phyloP scores from a whole-genome alignment of 345 rosid species.

The Hypericum perforatum region DNA sequence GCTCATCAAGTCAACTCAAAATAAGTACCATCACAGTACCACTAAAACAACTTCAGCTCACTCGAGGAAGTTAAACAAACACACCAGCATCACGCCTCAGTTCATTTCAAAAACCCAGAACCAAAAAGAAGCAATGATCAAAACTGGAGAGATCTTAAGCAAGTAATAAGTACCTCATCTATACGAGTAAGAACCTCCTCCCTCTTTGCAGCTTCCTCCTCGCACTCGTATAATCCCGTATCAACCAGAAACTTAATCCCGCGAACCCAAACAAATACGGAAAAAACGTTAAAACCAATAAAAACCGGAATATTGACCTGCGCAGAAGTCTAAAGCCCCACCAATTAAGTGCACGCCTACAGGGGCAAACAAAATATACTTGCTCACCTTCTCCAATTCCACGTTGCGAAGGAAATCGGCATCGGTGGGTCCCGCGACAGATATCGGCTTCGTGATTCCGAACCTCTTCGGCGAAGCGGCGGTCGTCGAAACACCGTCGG shows the following conservation, averaged over 20 bases:
- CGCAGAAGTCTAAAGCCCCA: neutral
- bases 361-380: neutral
- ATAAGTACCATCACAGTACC: too few species aligned
- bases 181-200: constrained; percentile 18
- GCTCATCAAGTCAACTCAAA: too few species aligned
- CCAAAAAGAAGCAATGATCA: too few species aligned
- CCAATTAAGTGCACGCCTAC: too few species aligned
- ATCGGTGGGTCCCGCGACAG: constrained; percentile 15
- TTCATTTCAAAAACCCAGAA: neutral
- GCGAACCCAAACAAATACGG: neutral
- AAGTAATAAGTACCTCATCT: constrained; percentile 11
- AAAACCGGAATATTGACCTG: neutral
- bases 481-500: neutral
- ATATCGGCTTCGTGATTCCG: constrained; percentile 16
- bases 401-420: constrained; percentile 17
- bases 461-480: constrained; percentile 8
- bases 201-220: constrained; percentile 16
- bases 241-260: constrained; percentile 17
- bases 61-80: neutral
- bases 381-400: constrained; percentile 16
- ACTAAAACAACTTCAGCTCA: neutral
- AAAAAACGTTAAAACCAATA: neutral
- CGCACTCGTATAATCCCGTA: constrained; percentile 19
- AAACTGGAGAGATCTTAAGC: too few species aligned
- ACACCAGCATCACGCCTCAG: neutral